phyloP scores from a whole-genome alignment of 2,329 filamentous ascomycete species.

The Penicillium griseofulvum region DNA sequence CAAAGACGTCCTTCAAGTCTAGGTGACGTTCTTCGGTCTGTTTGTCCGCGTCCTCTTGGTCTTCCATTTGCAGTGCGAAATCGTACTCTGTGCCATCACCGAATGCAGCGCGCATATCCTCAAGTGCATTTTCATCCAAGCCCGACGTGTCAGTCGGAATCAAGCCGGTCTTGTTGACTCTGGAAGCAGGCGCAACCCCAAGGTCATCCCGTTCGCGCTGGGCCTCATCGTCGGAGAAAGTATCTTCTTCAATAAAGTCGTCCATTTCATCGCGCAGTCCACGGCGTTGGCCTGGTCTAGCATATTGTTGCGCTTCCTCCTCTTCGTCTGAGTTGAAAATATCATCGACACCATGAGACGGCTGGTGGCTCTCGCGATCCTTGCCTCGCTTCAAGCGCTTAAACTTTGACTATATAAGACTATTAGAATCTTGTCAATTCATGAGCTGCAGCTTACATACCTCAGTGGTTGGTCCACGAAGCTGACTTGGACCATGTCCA shows the following conservation, averaged over 20 bases:
- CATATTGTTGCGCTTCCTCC: constrained; percentile 57
- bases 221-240: constrained; percentile 78
- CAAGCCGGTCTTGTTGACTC: constrained; percentile 64
- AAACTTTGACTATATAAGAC: constrained; percentile 72
- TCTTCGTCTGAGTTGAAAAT: constrained; percentile 97
- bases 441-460: constrained; percentile 49
- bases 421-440: constrained; percentile 9
- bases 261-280: constrained; percentile 76
- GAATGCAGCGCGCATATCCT: constrained; percentile 95
- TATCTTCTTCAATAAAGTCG: constrained; percentile 96
- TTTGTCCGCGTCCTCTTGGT: constrained; percentile 74
- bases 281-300: constrained; percentile 51
- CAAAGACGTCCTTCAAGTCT: constrained; percentile 96
- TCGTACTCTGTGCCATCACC: constrained; percentile 94
- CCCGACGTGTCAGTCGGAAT: constrained; percentile 75
- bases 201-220: constrained; percentile 77
- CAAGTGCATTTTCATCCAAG: constrained; percentile 85
- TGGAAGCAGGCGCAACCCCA: constrained; percentile 79
- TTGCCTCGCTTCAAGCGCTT: constrained; percentile 94
- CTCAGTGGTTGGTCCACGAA: constrained; percentile 66
- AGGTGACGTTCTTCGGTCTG: constrained; percentile 77
- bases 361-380: constrained; percentile 55
- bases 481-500: constrained; percentile 70
- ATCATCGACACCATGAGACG: constrained; percentile 74
- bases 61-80: constrained; percentile 87